A percentile compares a stretch with the other conserved stretches of the same genome.
Conservation (phyloP, 2,329 filamentous ascomycete genomes). For the Plectosphaerella plurivora region DNA sequence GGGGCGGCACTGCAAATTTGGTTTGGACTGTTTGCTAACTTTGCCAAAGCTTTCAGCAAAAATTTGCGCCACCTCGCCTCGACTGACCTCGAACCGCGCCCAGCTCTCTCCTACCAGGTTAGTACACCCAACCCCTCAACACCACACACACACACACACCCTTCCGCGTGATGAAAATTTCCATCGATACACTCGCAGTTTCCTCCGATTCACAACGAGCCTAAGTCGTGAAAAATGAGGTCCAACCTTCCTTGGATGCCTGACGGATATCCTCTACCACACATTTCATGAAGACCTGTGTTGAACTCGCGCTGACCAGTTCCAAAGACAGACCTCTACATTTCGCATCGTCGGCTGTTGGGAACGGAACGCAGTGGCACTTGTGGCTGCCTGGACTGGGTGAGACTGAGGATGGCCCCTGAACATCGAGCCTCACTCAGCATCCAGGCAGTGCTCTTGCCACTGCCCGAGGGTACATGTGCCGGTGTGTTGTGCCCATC, state of each 20-base stretch:
- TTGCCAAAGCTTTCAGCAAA: neutral
- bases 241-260: conserved; percentile 72
- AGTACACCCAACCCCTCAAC: neutral
- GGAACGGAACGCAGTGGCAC: too few species aligned
- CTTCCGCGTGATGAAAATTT: conserved; percentile 61
- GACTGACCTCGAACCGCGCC: conserved; percentile 2
- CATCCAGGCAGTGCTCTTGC: too few species aligned
- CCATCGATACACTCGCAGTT: conserved; percentile 77
- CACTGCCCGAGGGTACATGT: too few species aligned
- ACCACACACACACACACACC: neutral
- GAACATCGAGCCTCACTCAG: too few species aligned
- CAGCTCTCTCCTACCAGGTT: neutral
- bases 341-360: too few species aligned
- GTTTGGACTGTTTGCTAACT: conserved; percentile 1
- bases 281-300: neutral
- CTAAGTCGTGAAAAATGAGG: conserved; percentile 60
- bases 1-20: too few species aligned
- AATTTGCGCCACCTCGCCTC: neutral
- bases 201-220: conserved; percentile 60
- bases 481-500: too few species aligned
- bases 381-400: too few species aligned
- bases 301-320: neutral
- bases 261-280: conserved; percentile 36
- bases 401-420: too few species aligned
- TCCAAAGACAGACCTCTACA: neutral